Conservation (phyloP, 371 early-diverging fungal species). For the Blakeslea trispora region DNA sequence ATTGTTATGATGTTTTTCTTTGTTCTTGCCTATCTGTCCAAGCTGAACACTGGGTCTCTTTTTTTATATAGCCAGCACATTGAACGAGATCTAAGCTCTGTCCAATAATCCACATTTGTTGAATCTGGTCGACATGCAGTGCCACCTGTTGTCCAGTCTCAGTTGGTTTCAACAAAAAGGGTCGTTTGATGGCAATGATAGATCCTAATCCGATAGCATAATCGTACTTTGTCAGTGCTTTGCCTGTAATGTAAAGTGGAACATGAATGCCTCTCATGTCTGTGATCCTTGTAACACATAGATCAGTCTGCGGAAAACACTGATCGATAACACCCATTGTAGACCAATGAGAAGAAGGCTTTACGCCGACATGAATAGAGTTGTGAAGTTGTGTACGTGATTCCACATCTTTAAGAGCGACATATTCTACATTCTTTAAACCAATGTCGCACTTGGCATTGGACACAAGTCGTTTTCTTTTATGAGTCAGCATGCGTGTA, state of each 20-base stretch:
- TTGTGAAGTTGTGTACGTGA: constrained; percentile 9
- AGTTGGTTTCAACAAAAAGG: constrained; percentile 28
- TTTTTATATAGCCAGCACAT: constrained; percentile 26
- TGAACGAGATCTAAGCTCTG: constrained; percentile 36
- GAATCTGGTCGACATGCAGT: constrained; percentile 27
- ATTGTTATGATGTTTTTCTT: background rate
- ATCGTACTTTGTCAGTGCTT: constrained; percentile 24
- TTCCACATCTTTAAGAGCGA: constrained; percentile 17
- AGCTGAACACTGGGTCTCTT: constrained; percentile 31
- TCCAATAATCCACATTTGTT: constrained; percentile 42
- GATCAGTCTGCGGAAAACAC: constrained; percentile 12
- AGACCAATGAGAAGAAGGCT: constrained; percentile 38
- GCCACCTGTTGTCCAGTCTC: constrained; percentile 20
- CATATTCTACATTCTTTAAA: constrained; percentile 15
- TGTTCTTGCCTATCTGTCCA: constrained; percentile 37
- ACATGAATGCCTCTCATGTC: constrained; percentile 32
- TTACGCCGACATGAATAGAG: constrained; percentile 33
- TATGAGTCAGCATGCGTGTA: background rate
- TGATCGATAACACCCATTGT: constrained; percentile 42
- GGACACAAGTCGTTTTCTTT: constrained; percentile 15
- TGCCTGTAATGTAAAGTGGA: constrained; percentile 35
- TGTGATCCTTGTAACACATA: constrained; percentile 31
- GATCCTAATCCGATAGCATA: constrained; percentile 27
- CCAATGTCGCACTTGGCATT: constrained; percentile 12
- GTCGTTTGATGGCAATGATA: constrained; percentile 32